These are phyloP conservation scores for Trichoderma polysporum DNA, from an alignment of 2,329 filamentous ascomycete species.

Conservation along the genomic window DNA sequence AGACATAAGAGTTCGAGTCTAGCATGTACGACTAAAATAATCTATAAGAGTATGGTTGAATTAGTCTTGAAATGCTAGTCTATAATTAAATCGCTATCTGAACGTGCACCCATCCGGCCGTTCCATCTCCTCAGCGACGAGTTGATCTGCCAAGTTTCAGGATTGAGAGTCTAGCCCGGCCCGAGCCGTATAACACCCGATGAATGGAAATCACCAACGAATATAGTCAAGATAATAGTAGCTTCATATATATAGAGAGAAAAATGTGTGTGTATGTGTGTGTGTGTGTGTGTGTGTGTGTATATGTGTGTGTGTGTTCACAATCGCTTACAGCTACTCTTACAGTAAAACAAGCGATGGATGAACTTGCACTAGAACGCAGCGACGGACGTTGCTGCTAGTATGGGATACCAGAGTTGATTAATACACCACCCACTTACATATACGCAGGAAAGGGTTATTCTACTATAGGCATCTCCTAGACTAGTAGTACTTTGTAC, in stretches of 20 bases:
- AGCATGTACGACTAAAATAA: neutral
- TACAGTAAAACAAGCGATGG: neutral
- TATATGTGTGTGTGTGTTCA: neutral
- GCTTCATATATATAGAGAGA: neutral
- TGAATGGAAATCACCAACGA: neutral
- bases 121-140: neutral
- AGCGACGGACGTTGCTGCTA: neutral
- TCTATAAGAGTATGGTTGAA: slow-evolving; percentile 2
- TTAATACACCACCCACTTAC: neutral
- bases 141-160: neutral
- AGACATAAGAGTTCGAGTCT: neutral
- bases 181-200: neutral
- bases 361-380: neutral
- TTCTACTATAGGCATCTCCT: neutral
- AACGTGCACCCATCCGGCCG: neutral
- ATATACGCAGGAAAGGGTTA: neutral
- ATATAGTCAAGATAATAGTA: neutral
- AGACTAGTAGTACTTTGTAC: neutral
- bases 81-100: neutral
- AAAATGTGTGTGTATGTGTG: neutral
- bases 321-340: neutral
- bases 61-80: neutral
- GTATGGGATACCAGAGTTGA: neutral
- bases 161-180: neutral
- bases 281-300: neutral